Evolutionary conservation across 176 grass and related monocot species (phyloP).

Genomic region (Oryza longistaminata): DNA sequence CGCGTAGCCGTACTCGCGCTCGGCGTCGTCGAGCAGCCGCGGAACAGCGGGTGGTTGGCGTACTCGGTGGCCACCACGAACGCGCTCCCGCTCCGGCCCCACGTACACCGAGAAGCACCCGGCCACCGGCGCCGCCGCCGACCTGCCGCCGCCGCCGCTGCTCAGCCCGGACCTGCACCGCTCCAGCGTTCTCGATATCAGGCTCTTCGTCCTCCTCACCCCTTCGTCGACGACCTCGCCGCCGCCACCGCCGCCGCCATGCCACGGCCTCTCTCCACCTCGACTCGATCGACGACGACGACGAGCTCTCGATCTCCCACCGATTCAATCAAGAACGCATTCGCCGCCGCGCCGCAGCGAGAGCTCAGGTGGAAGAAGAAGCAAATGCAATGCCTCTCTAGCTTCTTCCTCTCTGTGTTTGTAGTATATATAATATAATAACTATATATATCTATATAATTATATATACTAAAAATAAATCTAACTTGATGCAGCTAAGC

Average conservation of each 20-base stretch:
- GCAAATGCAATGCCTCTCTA: not conserved
- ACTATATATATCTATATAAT: not conserved
- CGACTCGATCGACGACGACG: too few species aligned
- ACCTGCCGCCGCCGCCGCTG: not conserved
- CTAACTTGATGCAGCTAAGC: not conserved
- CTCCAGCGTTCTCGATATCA: constrained; percentile 59
- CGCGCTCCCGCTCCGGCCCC: constrained; percentile 59
- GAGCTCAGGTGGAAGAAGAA: not conserved
- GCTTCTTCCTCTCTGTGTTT: too few species aligned
- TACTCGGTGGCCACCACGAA: constrained; percentile 64
- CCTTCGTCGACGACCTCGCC: constrained; percentile 4
- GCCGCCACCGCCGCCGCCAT: constrained; percentile 27
- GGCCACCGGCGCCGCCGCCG: constrained; percentile 21
- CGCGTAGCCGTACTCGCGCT: constrained; percentile 64
- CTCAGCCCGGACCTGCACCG: constrained; percentile 46
- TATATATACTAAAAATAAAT: not conserved
- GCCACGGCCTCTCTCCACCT: not conserved
- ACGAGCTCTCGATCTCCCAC: too few species aligned
- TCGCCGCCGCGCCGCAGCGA: too few species aligned
- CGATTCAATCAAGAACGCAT: not conserved
- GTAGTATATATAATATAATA: not conserved
- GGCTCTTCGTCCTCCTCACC: constrained; percentile 33
- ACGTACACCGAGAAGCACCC: constrained; percentile 93
- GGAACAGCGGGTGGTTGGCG: constrained; percentile 74
- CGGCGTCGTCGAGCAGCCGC: constrained; percentile 69